Evolutionary conservation across 2,329 filamentous ascomycete species (phyloP).

Genomic region (Scedosporium boydii): DNA sequence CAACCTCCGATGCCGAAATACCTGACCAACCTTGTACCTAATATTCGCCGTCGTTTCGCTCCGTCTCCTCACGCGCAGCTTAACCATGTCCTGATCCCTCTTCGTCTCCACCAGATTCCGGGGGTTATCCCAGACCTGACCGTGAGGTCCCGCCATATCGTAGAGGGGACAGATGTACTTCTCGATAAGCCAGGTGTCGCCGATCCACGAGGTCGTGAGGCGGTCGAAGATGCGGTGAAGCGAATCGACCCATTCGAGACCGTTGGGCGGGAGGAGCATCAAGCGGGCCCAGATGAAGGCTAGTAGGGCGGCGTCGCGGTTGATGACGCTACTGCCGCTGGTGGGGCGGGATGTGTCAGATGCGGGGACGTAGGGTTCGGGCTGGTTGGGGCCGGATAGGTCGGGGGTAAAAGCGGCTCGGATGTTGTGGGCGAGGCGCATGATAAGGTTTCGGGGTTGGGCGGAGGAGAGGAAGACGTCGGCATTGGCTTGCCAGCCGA

Average conservation of each 20-base stretch:
- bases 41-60: not conserved
- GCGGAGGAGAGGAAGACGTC: constrained; percentile 54
- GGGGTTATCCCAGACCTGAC: constrained; percentile 12
- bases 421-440: constrained; percentile 48
- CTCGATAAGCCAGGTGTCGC: constrained; percentile 9
- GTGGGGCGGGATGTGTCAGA: constrained; percentile 17
- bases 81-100: constrained; percentile 32
- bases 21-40: constrained; percentile 62
- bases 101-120: constrained; percentile 20
- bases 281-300: constrained; percentile 63
- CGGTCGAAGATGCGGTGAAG: constrained; percentile 53
- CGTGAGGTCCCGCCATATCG: not conserved
- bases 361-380: constrained; percentile 4
- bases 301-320: constrained; percentile 54
- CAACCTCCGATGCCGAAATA: constrained; percentile 77
- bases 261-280: constrained; percentile 39
- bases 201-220: constrained; percentile 11
- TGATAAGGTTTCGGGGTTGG: constrained; percentile 55
- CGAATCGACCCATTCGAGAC: constrained; percentile 47
- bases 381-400: constrained; percentile 1
- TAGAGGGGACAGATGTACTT: constrained; percentile 3
- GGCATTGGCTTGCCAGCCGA: constrained; percentile 30
- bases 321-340: constrained; percentile 27
- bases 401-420: constrained; percentile 24
- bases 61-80: constrained; percentile 9